phyloP scores from a whole-genome alignment of 148 eudicot genomes.

The Euryodendron excelsum region DNA sequence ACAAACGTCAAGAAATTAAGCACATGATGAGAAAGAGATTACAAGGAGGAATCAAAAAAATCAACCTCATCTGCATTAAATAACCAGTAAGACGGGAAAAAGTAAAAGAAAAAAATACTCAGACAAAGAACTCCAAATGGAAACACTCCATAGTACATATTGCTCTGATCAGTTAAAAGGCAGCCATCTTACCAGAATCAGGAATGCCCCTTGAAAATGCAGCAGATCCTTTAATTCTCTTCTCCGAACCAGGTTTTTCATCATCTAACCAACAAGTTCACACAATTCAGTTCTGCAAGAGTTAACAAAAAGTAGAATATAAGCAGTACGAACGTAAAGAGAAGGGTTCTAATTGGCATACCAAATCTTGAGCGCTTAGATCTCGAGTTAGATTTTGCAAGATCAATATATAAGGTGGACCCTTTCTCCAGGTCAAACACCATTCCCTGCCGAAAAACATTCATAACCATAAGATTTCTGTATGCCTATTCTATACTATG shows the following conservation, averaged over 20 bases:
- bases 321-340: not conserved
- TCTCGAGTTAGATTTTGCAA: conserved; percentile 94
- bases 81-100: not conserved
- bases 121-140: not conserved
- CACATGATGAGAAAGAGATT: conserved; percentile 11
- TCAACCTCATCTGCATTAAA: not conserved
- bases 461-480: not conserved
- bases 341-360: conserved; percentile 12
- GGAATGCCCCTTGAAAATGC: conserved; percentile 45
- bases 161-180: conserved; percentile 5
- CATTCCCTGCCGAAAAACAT: conserved; percentile 59
- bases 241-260: conserved; percentile 55
- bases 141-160: not conserved
- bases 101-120: not conserved
- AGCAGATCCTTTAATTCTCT: conserved; percentile 64
- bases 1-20: not conserved
- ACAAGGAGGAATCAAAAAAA: not conserved
- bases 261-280: conserved; percentile 48
- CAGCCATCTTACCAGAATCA: conserved; percentile 63
- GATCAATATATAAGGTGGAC: conserved; percentile 78
- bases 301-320: not conserved
- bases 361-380: conserved; percentile 89
- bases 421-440: conserved; percentile 93
- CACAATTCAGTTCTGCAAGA: not conserved
- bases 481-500: not conserved